These are phyloP conservation scores for Geotrichum australiense DNA, from an alignment of 1,139 yeast species.

Conservation along the genomic window DNA sequence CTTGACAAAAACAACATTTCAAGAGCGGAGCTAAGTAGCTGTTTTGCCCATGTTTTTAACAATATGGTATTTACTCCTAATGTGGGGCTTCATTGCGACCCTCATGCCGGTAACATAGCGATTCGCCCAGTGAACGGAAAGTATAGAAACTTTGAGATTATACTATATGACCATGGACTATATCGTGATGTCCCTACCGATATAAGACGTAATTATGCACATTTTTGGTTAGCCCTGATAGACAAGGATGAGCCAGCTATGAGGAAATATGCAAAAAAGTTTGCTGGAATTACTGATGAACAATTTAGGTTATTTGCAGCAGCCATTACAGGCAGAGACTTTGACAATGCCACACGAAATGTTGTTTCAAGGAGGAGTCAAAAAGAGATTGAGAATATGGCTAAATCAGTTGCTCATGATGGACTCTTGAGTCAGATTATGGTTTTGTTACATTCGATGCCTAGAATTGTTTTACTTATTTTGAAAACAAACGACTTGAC, in stretches of 20 bases:
- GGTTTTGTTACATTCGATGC: constrained; percentile 72
- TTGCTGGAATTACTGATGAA: constrained; percentile 75
- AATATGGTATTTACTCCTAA: constrained; percentile 92
- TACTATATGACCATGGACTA: constrained; percentile 90
- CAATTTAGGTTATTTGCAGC: constrained; percentile 83
- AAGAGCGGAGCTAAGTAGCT: constrained; percentile 70
- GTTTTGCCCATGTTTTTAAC: constrained; percentile 85
- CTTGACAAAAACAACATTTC: constrained; percentile 58
- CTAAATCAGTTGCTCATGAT: constrained; percentile 45
- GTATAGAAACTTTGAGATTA: constrained; percentile 75
- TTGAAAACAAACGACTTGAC: constrained; percentile 92
- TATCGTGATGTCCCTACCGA: constrained; percentile 76
- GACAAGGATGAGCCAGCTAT: constrained; percentile 61
- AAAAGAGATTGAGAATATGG: constrained; percentile 59
- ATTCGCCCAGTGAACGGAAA: constrained; percentile 41
- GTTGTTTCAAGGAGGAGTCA: constrained; percentile 48
- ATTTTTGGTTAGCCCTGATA: constrained; percentile 84
- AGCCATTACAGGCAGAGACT: constrained; percentile 89
- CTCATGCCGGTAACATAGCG: constrained; percentile 95
- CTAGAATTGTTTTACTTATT: constrained; percentile 75
- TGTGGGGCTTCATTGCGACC: constrained; percentile 93
- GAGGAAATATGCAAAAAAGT: constrained; percentile 63
- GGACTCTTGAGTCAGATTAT: constrained; percentile 70
- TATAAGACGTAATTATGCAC: constrained; percentile 77
- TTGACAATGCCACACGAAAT: constrained; percentile 60